phyloP scores from a whole-genome alignment of 2,329 filamentous ascomycete species.

The Ophioceras dolichostomum region DNA sequence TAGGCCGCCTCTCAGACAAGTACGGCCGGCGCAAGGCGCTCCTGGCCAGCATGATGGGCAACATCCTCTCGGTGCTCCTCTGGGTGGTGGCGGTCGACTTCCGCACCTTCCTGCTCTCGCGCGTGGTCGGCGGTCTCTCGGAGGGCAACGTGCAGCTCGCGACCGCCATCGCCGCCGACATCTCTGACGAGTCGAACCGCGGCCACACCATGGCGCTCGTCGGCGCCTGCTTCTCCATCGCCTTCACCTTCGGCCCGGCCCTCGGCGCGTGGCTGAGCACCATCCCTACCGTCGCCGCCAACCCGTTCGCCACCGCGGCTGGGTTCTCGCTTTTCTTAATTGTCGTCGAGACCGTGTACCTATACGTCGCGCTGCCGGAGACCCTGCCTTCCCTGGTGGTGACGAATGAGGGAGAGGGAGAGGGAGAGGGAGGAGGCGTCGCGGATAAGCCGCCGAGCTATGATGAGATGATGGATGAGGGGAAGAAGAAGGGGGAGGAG shows the following conservation, averaged over 20 bases:
- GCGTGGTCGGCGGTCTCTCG: slow-evolving; percentile 82
- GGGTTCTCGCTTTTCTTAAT: slow-evolving; percentile 79
- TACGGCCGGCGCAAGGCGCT: slow-evolving; percentile 81
- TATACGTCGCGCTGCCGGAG: slow-evolving; percentile 78
- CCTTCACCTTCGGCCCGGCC: slow-evolving; percentile 91
- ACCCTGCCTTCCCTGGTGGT: slow-evolving; percentile 55
- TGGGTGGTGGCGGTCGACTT: slow-evolving; percentile 95
- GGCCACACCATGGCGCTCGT: slow-evolving; percentile 94
- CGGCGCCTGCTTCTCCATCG: slow-evolving; percentile 90
- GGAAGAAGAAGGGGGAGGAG: slow-evolving; percentile 7
- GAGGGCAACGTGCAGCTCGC: slow-evolving; percentile 96
- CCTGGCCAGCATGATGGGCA: slow-evolving; percentile 83
- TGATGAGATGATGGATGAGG: slow-evolving; percentile 10
- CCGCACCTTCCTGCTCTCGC: slow-evolving; percentile 86
- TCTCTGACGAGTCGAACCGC: slow-evolving; percentile 73
- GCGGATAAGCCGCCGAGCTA: neutral
- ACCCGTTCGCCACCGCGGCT: slow-evolving; percentile 89
- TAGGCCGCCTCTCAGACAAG: slow-evolving; percentile 76
- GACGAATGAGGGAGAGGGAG: slow-evolving; percentile 8
- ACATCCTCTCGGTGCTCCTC: slow-evolving; percentile 82
- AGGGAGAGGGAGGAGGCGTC: slow-evolving; percentile 9
- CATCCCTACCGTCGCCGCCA: slow-evolving; percentile 66
- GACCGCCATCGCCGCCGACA: slow-evolving; percentile 91
- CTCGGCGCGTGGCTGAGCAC: slow-evolving; percentile 77
- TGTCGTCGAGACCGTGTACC: slow-evolving; percentile 74